phyloP scores from a whole-genome alignment of 805 yeast genomes.

The Candida berthetii region DNA sequence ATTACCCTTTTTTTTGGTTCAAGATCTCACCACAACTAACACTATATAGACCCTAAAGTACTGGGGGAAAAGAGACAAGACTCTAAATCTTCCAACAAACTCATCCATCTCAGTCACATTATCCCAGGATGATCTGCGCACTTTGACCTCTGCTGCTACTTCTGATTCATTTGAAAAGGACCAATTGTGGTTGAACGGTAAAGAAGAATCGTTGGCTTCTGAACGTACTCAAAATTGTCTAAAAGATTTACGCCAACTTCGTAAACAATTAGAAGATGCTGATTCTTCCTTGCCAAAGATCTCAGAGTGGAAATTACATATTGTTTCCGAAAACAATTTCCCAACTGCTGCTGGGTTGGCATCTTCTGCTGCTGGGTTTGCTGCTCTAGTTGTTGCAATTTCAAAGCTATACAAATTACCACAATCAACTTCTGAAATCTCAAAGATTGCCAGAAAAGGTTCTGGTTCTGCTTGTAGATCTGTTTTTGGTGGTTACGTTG shows the following conservation, averaged over 20 bases:
- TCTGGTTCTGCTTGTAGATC: conserved; percentile 99
- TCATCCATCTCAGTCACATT: conserved; percentile 93
- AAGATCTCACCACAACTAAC: conserved; percentile 4
- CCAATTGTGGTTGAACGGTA: conserved; percentile 82
- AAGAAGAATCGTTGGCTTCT: conserved; percentile 61
- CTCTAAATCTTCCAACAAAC: conserved; percentile 89
- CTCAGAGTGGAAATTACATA: conserved; percentile 60
- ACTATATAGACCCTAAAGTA: conserved; percentile 74
- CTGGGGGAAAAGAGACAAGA: conserved; percentile 96
- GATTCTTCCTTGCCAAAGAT: conserved; percentile 54
- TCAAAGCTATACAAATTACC: conserved; percentile 82
- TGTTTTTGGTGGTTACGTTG: conserved; percentile 94
- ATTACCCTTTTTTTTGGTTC: background rate
- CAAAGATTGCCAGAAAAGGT: conserved; percentile 95
- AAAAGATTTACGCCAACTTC: conserved; percentile 61
- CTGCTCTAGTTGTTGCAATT: conserved; percentile 89
- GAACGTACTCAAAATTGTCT: conserved; percentile 69
- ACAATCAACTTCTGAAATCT: conserved; percentile 77
- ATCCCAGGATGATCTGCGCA: conserved; percentile 84
- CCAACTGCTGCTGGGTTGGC: conserved; percentile 99
- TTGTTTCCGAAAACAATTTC: conserved; percentile 92
- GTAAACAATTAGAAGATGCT: conserved; percentile 51
- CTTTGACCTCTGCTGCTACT: conserved; percentile 85
- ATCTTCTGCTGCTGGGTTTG: conserved; percentile 97
- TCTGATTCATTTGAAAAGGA: conserved; percentile 52